Conservation (phyloP, 805 yeast species). For the Starmerella gropengiesseri region DNA sequence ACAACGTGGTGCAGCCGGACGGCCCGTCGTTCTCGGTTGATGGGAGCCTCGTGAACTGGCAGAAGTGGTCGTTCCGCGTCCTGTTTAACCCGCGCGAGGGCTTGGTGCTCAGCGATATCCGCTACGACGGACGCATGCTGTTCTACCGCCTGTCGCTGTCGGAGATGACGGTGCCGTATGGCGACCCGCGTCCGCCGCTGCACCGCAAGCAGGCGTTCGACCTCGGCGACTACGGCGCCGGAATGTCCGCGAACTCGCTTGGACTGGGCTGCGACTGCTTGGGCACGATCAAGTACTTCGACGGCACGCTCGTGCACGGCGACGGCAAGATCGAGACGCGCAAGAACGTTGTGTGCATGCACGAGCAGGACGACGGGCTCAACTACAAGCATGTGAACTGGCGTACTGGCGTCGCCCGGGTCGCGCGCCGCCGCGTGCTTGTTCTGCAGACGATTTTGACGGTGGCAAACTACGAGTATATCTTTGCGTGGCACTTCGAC, state of each 20-base stretch:
- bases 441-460: constrained; percentile 72
- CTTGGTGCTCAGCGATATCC: constrained; percentile 57
- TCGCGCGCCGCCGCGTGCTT: constrained; percentile 66
- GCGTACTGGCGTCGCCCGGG: constrained; percentile 63
- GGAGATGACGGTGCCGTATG: constrained; percentile 82
- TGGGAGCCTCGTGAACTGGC: constrained; percentile 59
- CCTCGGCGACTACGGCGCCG: constrained; percentile 75
- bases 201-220: constrained; percentile 81
- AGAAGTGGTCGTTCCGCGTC: constrained; percentile 71
- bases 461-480: constrained; percentile 74
- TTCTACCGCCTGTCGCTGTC: constrained; percentile 62
- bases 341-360: constrained; percentile 67
- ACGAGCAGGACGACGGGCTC: constrained; percentile 73
- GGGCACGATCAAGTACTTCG: constrained; percentile 65
- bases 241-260: constrained; percentile 57
- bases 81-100: constrained; percentile 67
- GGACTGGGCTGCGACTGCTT: constrained; percentile 71
- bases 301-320: constrained; percentile 44
- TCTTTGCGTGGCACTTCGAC: constrained; percentile 57
- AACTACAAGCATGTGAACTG: constrained; percentile 68
- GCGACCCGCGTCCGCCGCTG: constrained; percentile 70
- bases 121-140: constrained; percentile 64
- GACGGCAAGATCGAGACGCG: constrained; percentile 52
- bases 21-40: constrained; percentile 59
- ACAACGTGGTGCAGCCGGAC: constrained; percentile 71